These are phyloP conservation scores for Parasitella parasitica DNA, from an alignment of 371 early-diverging fungal genomes.

Conservation along the genomic window DNA sequence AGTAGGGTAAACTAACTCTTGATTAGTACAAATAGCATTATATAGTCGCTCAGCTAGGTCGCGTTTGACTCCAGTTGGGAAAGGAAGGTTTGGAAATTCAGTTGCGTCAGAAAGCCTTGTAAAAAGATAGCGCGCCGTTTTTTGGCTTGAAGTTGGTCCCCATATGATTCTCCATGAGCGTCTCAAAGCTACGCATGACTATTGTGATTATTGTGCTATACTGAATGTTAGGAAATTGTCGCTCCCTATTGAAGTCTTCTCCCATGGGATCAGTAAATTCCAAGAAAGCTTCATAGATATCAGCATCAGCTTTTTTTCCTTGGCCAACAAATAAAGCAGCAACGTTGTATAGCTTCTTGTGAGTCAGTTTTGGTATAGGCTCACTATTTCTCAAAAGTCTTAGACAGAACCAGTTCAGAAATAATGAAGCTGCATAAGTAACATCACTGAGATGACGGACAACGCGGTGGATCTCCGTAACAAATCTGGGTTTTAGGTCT, in stretches of 20 bases:
- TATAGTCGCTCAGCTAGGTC: not conserved
- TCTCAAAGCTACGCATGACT: not conserved
- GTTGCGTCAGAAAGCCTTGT: not conserved
- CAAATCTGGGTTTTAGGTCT: not conserved
- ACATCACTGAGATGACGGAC: constrained; percentile 2
- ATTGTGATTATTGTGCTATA: not conserved
- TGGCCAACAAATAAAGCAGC: not conserved
- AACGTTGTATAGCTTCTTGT: not conserved
- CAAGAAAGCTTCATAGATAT: not conserved
- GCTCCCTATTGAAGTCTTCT: not conserved
- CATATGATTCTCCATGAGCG: not conserved
- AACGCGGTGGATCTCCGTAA: not conserved
- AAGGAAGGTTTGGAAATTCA: not conserved
- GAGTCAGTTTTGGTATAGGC: not conserved
- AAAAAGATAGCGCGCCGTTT: not conserved
- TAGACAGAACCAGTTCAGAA: constrained; percentile 4
- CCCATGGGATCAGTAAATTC: not conserved
- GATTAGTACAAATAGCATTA: not conserved
- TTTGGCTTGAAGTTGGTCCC: not conserved
- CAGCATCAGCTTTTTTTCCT: not conserved
- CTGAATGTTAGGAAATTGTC: not conserved
- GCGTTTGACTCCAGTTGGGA: not conserved
- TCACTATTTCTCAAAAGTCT: not conserved
- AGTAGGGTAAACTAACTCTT: not conserved
- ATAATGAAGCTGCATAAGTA: constrained; percentile 1